Base-by-base conservation (phyloP, 202 grass and related monocot species). In the Zoysia matrella region DNA sequence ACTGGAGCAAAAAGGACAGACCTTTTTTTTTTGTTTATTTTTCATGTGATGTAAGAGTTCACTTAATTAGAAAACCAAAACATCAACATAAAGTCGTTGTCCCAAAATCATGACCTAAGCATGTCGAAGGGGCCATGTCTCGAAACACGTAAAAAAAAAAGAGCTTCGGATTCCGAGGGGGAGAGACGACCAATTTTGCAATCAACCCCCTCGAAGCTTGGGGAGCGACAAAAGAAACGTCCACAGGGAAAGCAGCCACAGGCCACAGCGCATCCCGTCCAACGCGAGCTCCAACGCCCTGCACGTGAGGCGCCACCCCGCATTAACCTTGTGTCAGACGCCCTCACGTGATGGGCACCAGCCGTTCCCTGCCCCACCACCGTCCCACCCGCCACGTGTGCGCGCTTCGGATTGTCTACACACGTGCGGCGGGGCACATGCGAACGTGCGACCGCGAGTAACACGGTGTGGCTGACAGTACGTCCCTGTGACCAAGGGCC, bases 351-450 rank as follows among this genome's bases (percentile, higher is more conserved):
- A 15, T 13, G 1, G 40, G 30, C 87, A 86, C 87, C 54, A 58
- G 15, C 76, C 61, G 4, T 7, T 44, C 57, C 43, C 47, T 30
- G 52, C 48, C 82, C 69, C 66, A 57, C 72, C 70, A 70, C 69
- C 81, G 71, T 52, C 64, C 61, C 60, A 65, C 74, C 66, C 47
- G 80, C 85, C 83, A 87, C 88, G 90, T 91, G 85, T 88, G 86
- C 84, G 0, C 22, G 60, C 72, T 49, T 3, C 9, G 83, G 71
- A 88, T 92, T 89, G 65, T 87, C 70, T 82, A 75, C 79, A 97
- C 93, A 97, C 93, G 91, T 91, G 82, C 84, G 83, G 75, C 81
- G 43, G 43, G 65, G 78, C 85, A 94, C 77, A 81, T 73, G 85
- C 82, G 56, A 39, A 58, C 62, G 50, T 80, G 69, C 16, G 16